Evolutionary conservation across 2,329 filamentous ascomycete genomes (phyloP), one percentile per base, ranked within the genome.

Genomic region (Metarhizium humberi): DNA sequence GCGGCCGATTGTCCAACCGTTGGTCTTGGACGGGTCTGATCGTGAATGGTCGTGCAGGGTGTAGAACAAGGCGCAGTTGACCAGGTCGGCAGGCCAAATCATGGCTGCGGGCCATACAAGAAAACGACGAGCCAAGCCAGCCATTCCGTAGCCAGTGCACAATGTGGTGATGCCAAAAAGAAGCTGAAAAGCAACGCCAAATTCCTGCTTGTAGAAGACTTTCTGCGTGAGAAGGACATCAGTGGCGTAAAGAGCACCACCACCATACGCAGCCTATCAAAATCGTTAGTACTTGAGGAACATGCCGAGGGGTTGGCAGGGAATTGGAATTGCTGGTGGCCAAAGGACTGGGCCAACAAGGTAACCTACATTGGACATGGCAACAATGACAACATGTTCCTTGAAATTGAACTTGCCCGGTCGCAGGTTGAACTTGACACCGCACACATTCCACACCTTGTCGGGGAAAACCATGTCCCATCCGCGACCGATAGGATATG

Each of bases 1-100:
- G 52, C 83, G 78, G n/a, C 80, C 78, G 51, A 87, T 76, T 38
- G 64, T 75, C 85, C 85, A 88, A 47, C 85, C 84, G 61, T 74
- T 77, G 29, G 75, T 75, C 54, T 76, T 77, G 50, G 71, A 64
- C 1, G 79, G 76, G 59, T 80, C 73, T 6, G 74, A 73, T 14
- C 66, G 67, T 3, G 71, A 70, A 61, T 75, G 73, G 56, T 76
- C 73, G 60, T 76, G 74, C 45, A 76, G 69, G 43, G 71, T 75
- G 58, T 75, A 71, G 62, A 82, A 75, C 42, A 82, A 67, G 2
- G 77, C 76, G 14, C 75, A 76, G 59, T 78, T 80, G 56, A 80
- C 78, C 13, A 82, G 67, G 20, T 77, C 78, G 51, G 75, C 73
- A 1, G 79, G 79, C 78, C 79, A 82, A 45, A 83, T 75, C 78